Evolutionary conservation across 495 filamentous ascomycete species (phyloP).

Genomic region (Clavariopsis aquatica): DNA sequence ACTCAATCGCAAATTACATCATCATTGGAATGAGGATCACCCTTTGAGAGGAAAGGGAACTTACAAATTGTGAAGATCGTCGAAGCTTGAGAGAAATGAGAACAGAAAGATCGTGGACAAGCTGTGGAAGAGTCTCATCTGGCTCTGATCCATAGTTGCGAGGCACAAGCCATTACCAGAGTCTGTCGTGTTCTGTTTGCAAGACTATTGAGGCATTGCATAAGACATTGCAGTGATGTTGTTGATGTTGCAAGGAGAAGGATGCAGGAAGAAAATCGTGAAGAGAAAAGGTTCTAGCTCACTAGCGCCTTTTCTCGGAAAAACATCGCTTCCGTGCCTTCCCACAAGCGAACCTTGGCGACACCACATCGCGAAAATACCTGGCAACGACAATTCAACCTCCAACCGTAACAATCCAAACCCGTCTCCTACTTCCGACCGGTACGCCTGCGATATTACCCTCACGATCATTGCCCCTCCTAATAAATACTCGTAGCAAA

Average conservation of each 20-base stretch:
- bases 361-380: constrained; percentile 4
- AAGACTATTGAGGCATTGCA: neutral
- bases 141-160: neutral
- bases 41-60: constrained; percentile 26
- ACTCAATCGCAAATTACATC: constrained; percentile 99
- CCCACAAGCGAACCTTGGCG: constrained; percentile 15
- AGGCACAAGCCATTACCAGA: neutral
- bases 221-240: neutral
- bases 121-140: no score
- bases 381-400: constrained; percentile 3
- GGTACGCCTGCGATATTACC: constrained; percentile 24
- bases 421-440: constrained; percentile 34
- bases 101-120: no score
- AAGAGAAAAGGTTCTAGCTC: constrained; percentile 22
- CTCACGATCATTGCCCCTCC: constrained; percentile 1
- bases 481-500: constrained; percentile 20
- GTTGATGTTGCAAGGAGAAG: neutral
- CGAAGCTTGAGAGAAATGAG: neutral
- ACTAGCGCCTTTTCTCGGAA: neutral
- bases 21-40: constrained; percentile 62
- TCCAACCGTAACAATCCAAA: constrained; percentile 19
- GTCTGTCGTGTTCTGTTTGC: neutral
- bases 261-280: constrained; percentile 1
- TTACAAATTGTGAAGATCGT: constrained; percentile 5
- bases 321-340: no score